Base-by-base conservation (phyloP, 192 early-diverging fungal genomes). In the Backusella tarrabulga region DNA sequence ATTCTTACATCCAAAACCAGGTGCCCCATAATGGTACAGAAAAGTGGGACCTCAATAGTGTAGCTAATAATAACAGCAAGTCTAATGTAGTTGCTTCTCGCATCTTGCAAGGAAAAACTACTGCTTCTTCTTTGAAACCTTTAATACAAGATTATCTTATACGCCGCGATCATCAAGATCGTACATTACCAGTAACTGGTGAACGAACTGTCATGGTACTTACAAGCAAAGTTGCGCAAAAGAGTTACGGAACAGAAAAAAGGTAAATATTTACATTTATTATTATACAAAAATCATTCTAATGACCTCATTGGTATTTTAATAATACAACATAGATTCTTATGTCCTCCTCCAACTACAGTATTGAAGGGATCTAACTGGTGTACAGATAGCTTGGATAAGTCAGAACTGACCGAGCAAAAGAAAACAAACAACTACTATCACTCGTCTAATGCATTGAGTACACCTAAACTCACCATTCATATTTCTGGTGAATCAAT, bases 231-330 rank as follows among this genome's bases (percentile, higher is more conserved):
- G 95, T 96, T 3, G 95, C 92, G 1, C 96, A 97, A 85, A 97
- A 98, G 72, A 93, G 91, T 4, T 98, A 98, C 74, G 96, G 95
- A n/a, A 93, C 91, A 35, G 96, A 98, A 77, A 97, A 96, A 84
- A 88, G 96, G 85, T 89, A 78, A 67, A 56, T 36, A 41, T 76
- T 73, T 26, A 23, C 52, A 19, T 29, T 52, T n/a, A 23, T 23
- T 8, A 36, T 63, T 63, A 14, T 29, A 11, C 9, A 9, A 9
- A 60, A 26, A 63, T 38, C 8, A 68, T 68, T 36, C 11, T 34
- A 76, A 34, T 72, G 2, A 17, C 15, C 21, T 44, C 50, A 23
- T 34, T 66, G 15, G 7, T 66, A 21, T 54, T 15, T 44, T 26
- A 29, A 75, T 66, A 23, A 29, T 34, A 21, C 32, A 46, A 32